Percentiles rank a stretch among this genome's conserved stretches.
These are phyloP conservation scores for Hyparrhenia diplandra DNA, from an alignment of 176 grass and related monocot genomes.

Conservation along the genomic window DNA sequence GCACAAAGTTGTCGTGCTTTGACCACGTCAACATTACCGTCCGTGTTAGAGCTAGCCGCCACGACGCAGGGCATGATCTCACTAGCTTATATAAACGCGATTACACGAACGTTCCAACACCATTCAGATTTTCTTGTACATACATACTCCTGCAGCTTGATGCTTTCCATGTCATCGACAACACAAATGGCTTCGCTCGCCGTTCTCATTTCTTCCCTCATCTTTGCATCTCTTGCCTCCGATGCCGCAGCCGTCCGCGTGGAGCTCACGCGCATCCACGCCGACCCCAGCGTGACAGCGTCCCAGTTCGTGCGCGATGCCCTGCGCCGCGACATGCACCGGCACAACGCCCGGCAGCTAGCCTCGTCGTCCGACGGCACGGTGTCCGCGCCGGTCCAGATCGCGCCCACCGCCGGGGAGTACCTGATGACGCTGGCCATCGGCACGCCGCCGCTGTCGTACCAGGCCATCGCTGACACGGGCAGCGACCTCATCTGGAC, in stretches of 20 bases:
- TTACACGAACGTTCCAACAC: too few relatives aligned
- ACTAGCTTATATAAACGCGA: too few relatives aligned
- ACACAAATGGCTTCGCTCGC: neutral
- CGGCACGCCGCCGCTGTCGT: constrained; percentile 49
- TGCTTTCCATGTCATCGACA: neutral
- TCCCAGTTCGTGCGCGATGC: constrained; percentile 43
- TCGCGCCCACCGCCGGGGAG: constrained; percentile 20
- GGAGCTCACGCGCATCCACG: constrained; percentile 51
- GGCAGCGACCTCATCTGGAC: constrained; percentile 77
- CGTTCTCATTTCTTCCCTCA: neutral
- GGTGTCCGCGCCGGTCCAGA: constrained; percentile 3
- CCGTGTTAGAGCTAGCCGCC: too few relatives aligned
- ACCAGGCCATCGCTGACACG: constrained; percentile 52
- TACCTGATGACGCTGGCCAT: constrained; percentile 68
- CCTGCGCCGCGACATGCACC: constrained; percentile 41
- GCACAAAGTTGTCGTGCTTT: too few relatives aligned
- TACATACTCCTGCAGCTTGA: too few relatives aligned
- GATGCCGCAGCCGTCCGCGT: constrained; percentile 27
- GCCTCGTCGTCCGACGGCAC: neutral
- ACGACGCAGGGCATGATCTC: too few relatives aligned
- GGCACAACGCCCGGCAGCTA: constrained; percentile 18
- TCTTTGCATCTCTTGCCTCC: neutral
- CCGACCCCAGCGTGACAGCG: constrained; percentile 20
- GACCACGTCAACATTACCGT: too few relatives aligned
- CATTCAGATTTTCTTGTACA: too few relatives aligned